A percentile compares a stretch with the other conserved stretches of the same genome.
Conservation (phyloP, 2,329 filamentous ascomycete genomes). For the Diaporthe ilicicola region DNA sequence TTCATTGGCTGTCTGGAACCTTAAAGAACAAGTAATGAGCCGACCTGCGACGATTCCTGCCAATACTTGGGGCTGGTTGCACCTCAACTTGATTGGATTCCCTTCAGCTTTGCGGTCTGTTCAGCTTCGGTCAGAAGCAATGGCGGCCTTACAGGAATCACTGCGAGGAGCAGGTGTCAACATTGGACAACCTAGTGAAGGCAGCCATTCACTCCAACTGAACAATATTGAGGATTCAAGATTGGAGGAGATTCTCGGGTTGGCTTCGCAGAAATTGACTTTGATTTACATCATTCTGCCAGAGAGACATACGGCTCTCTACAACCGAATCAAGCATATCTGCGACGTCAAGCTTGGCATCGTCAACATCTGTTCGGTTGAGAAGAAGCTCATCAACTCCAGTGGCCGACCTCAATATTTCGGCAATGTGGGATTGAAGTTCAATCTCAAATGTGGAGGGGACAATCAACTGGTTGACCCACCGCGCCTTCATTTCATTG, state of each 20-base stretch:
- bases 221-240: not conserved
- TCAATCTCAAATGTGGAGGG: conserved; percentile 72
- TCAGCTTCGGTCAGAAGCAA: not conserved
- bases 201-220: not conserved
- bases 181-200: not conserved
- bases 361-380: conserved; percentile 64
- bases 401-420: conserved; percentile 52
- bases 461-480: conserved; percentile 62
- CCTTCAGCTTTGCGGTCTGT: not conserved
- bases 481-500: conserved; percentile 59
- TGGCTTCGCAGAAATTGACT: conserved; percentile 27
- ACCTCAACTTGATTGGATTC: not conserved
- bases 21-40: conserved; percentile 39
- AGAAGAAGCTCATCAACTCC: conserved; percentile 54
- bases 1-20: conserved; percentile 64
- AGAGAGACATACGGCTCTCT: conserved; percentile 51
- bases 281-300: conserved; percentile 61
- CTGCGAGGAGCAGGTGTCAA: conserved; percentile 28
- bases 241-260: not conserved
- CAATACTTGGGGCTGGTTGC: not conserved
- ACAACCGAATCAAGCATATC: conserved; percentile 65
- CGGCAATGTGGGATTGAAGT: conserved; percentile 66
- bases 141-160: not conserved
- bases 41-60: not conserved
- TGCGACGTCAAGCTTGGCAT: conserved; percentile 66